Conservation (phyloP, 805 yeast genomes). For the Torulaspora maleeae region DNA sequence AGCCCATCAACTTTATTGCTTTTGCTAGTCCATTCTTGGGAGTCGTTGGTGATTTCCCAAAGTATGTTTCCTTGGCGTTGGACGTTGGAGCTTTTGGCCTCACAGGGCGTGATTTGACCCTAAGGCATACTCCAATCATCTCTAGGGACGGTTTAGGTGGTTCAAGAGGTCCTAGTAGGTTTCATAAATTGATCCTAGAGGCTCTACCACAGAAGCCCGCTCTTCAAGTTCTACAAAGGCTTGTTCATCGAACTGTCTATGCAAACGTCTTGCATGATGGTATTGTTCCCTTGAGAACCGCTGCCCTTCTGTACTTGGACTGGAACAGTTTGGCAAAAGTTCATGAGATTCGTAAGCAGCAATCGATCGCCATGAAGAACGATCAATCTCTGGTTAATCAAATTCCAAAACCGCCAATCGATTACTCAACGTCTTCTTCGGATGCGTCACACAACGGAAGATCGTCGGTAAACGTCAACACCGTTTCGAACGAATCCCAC, state of each 20-base stretch:
- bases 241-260: slow-evolving; percentile 71
- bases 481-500: slow-evolving; percentile 10
- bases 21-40: slow-evolving; percentile 90
- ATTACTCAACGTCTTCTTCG: slow-evolving; percentile 2
- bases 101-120: slow-evolving; percentile 86
- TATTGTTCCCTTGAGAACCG: slow-evolving; percentile 88
- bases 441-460: background rate
- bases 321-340: slow-evolving; percentile 68
- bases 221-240: slow-evolving; percentile 54
- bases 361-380: slow-evolving; percentile 1
- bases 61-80: slow-evolving; percentile 74
- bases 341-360: slow-evolving; percentile 31
- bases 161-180: slow-evolving; percentile 12
- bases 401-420: slow-evolving; percentile 2
- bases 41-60: slow-evolving; percentile 80
- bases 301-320: slow-evolving; percentile 79
- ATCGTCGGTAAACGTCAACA: background rate
- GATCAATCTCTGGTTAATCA: background rate
- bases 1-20: slow-evolving; percentile 75
- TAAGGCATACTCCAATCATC: slow-evolving; percentile 41
- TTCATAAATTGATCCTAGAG: slow-evolving; percentile 56
- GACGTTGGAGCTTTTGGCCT: slow-evolving; percentile 87
- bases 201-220: slow-evolving; percentile 75
- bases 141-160: slow-evolving; percentile 28
- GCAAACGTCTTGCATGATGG: slow-evolving; percentile 93